phyloP scores from a whole-genome alignment of 164 flowering plant species.

The Tetracentron sinense region DNA sequence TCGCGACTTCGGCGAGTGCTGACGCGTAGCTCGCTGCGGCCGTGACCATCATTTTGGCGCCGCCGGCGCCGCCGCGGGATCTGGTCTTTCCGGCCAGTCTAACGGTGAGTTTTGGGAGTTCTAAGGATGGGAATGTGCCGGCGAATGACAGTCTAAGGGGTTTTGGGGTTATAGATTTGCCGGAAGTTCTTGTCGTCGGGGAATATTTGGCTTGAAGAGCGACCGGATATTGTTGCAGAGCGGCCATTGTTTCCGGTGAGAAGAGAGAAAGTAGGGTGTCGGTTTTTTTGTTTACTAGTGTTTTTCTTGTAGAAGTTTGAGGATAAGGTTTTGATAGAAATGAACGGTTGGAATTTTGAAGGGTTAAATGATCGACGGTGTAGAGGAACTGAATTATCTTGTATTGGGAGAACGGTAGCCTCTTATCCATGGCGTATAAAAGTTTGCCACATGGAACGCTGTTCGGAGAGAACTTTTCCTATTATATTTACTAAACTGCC shows the following conservation, averaged over 20 bases:
- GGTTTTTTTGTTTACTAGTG: background rate
- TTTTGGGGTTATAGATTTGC: constrained; percentile 5
- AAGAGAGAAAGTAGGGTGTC: background rate
- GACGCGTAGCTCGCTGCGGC: constrained; percentile 69
- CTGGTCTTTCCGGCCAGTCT: constrained; percentile 14
- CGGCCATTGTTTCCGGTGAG: constrained; percentile 29
- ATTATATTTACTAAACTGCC: background rate
- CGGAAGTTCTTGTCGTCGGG: constrained; percentile 11
- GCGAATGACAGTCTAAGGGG: constrained; percentile 42
- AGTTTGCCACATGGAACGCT: constrained; percentile 13
- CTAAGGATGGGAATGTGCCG: constrained; percentile 29
- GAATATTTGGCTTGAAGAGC: constrained; percentile 34
- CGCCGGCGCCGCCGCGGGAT: constrained; percentile 22
- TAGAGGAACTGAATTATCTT: constrained; percentile 12
- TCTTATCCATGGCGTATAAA: constrained; percentile 15
- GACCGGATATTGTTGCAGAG: constrained; percentile 46
- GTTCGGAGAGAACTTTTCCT: background rate
- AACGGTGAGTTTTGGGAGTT: constrained; percentile 21
- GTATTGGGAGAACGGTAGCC: constrained; percentile 13
- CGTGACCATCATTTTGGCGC: constrained; percentile 44
- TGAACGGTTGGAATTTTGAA: constrained; percentile 8
- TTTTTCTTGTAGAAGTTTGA: background rate
- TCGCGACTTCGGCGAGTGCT: constrained; percentile 79
- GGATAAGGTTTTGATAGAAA: background rate
- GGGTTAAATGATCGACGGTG: constrained; percentile 14